A percentile compares a stretch with the other conserved stretches of the same genome.
Conservation (phyloP, 108 stramenopile species). For the Nitzschia sp. region DNA sequence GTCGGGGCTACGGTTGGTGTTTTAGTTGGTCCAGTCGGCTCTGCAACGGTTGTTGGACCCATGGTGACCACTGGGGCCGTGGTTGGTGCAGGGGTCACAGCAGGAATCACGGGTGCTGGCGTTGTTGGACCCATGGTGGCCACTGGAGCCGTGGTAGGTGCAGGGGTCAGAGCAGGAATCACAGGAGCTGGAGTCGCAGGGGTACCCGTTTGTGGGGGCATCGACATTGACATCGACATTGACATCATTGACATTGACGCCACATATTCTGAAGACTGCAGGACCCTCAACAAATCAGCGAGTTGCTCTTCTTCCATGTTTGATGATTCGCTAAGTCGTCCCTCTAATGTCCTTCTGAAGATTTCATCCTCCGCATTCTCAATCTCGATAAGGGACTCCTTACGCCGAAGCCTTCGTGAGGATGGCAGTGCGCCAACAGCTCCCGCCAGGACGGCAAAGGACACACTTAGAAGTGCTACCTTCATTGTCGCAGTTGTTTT, state of each 20-base stretch:
- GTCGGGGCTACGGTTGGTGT: constrained; percentile 9
- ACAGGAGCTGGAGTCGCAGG: background rate
- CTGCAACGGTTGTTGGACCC: background rate
- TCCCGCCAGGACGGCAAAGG: background rate
- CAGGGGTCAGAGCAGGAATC: background rate
- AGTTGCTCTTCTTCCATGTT: background rate
- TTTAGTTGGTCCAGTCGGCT: background rate
- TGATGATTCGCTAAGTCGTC: too few relatives aligned
- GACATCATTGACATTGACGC: background rate
- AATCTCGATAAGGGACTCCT: background rate
- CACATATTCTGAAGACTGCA: background rate
- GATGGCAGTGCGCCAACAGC: background rate
- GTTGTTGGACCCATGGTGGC: background rate
- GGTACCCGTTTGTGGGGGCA: background rate
- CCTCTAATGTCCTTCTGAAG: too few relatives aligned
- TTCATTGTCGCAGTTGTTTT: background rate
- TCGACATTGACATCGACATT: background rate
- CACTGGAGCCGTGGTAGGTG: background rate
- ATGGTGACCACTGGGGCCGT: background rate
- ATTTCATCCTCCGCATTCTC: too few relatives aligned
- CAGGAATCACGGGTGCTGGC: background rate
- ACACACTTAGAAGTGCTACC: background rate
- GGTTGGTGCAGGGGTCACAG: constrained; percentile 13
- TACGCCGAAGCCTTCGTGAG: background rate
- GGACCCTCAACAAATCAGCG: background rate